A percentile compares a stretch with the other conserved stretches of the same genome.
These are phyloP conservation scores for Capronia americana DNA, from an alignment of 2,329 filamentous ascomycete species.

Conservation along the genomic window DNA sequence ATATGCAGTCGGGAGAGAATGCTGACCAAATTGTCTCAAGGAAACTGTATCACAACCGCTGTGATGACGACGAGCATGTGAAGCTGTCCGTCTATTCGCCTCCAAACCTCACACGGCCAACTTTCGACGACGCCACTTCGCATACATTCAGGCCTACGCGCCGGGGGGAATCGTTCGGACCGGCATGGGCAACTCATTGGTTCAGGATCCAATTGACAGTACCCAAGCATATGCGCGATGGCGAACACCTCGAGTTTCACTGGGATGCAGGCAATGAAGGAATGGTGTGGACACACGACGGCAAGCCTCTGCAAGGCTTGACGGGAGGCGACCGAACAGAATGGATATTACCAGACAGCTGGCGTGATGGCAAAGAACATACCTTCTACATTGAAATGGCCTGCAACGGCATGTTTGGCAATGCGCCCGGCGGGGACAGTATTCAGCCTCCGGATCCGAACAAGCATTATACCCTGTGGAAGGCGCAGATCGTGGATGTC, in stretches of 20 bases:
- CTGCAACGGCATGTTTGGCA: conserved; percentile 98
- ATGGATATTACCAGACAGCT: conserved; percentile 85
- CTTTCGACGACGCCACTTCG: conserved; percentile 81
- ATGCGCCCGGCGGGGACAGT: conserved; percentile 79
- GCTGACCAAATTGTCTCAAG: conserved; percentile 51
- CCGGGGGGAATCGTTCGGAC: conserved; percentile 82
- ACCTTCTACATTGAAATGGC: conserved; percentile 97
- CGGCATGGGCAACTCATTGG: conserved; percentile 98
- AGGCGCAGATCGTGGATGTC: conserved; percentile 86
- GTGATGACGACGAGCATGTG: conserved; percentile 75
- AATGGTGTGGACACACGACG: conserved; percentile 89
- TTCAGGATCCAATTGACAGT: conserved; percentile 84
- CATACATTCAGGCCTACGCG: conserved; percentile 76
- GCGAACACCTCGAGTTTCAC: conserved; percentile 88
- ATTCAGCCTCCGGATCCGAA: conserved; percentile 91
- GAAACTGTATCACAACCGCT: conserved; percentile 73
- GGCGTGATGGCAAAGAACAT: conserved; percentile 84
- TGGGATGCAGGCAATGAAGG: conserved; percentile 97
- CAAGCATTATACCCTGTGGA: conserved; percentile 75
- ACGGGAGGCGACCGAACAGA: conserved; percentile 89
- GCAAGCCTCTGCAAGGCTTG: conserved; percentile 87
- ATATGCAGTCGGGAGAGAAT: background rate
- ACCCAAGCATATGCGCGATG: conserved; percentile 72
- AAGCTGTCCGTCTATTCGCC: conserved; percentile 87
- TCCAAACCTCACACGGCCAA: conserved; percentile 77